Base-by-base conservation (phyloP, 768 basidiomycete species). In the Mycena latifolia region DNA sequence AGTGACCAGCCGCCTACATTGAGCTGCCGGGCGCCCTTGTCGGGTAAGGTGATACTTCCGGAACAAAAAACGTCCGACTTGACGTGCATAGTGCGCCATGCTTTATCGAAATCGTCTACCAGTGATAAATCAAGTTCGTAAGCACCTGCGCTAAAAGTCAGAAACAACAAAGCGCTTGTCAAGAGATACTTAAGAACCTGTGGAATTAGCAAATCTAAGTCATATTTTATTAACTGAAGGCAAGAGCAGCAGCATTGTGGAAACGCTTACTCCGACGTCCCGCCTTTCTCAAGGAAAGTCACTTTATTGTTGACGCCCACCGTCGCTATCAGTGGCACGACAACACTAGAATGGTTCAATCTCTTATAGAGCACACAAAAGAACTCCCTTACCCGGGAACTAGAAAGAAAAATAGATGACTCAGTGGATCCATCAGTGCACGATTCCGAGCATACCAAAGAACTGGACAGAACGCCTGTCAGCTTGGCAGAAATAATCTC, bases 231-330 rank as follows among this genome's bases (percentile, higher is more conserved):
- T 43, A 45, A 33, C 5, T 25, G 20, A 46, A 47, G 35, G 17
- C 48, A 25, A 29, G 31, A 53, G 28, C n/a, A n/a, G n/a, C 50
- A 31, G 11, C 53, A 11, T 10, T 20, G 29, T 28, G 18, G 46
- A 52, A 29, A 7, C 24, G 65, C 81, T 28, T 72, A 85, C 85
- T 83, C 83, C 35, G 83, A 83, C 27, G 92, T 92, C 11, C 91
- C 90, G 4, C 59, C 78, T 74, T 94, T 94, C 76, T 94, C 92
- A 9, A 94, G 79, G 79, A 94, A 92, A 1, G 88, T 85, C 52
- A 94, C 89, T 73, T 94, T 94, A 81, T 91, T 89, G 80, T 94
- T 94, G 76, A 91, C 82, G 1, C 92, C 92, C 33, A 94, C 79
- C 0, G 92, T 93, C 4, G 90, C 88, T 39, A 93, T 86, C 62